phyloP scores from a whole-genome alignment of 2,329 filamentous ascomycete genomes.

The Colletotrichum tabaci region DNA sequence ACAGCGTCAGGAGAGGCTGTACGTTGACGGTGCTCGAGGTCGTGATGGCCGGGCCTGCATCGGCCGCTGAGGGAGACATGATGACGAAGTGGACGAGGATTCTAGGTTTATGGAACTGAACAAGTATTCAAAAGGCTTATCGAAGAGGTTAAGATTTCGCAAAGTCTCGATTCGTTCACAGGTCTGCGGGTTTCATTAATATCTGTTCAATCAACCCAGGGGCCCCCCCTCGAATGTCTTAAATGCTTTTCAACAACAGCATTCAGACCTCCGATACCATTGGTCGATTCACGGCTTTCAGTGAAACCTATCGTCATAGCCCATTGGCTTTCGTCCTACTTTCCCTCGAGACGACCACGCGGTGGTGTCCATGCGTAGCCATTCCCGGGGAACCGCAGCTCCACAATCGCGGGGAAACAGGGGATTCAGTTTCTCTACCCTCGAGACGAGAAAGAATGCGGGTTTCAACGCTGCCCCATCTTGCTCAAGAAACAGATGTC shows the following conservation, averaged over 20 bases:
- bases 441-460: conserved; percentile 30
- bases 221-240: background rate
- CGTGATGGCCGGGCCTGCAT: background rate
- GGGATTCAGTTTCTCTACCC: conserved; percentile 9
- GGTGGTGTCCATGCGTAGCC: background rate
- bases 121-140: background rate
- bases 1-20: conserved; percentile 47
- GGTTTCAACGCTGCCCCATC: background rate
- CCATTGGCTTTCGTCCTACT: background rate
- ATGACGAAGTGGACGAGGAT: background rate
- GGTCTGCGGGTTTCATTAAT: background rate
- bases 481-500: too few relatives aligned
- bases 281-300: conserved; percentile 1
- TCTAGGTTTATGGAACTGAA: background rate
- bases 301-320: background rate
- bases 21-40: conserved; percentile 18
- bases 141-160: background rate
- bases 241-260: background rate
- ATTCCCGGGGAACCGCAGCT: background rate
- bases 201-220: background rate
- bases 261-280: background rate
- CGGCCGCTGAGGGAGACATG: conserved; percentile 24
- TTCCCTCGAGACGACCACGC: conserved; percentile 30
- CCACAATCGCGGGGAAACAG: conserved; percentile 37
- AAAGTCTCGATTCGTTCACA: background rate